phyloP scores from a whole-genome alignment of 176 grass and related monocot genomes.

The Musa beccarii region DNA sequence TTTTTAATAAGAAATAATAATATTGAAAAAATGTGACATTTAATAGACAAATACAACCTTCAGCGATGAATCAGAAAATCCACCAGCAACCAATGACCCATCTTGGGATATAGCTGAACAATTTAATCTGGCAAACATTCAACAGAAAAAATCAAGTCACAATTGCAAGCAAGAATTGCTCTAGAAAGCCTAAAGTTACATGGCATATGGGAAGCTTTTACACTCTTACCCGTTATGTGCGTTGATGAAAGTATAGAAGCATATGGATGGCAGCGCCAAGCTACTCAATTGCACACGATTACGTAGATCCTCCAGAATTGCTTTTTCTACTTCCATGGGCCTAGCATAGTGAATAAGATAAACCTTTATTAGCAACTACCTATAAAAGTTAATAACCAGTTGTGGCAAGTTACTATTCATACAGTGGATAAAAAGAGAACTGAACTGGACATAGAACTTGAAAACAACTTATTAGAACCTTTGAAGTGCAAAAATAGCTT shows the following conservation, averaged over 20 bases:
- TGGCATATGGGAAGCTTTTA: neutral
- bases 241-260: slow-evolving; percentile 94
- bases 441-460: neutral
- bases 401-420: neutral
- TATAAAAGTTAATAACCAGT: neutral
- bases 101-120: slow-evolving; percentile 91
- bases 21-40: neutral
- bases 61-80: slow-evolving; percentile 96
- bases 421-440: neutral
- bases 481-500: neutral
- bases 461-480: neutral
- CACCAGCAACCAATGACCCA: slow-evolving; percentile 89
- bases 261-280: slow-evolving; percentile 78
- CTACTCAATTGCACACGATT: slow-evolving; percentile 80
- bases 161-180: slow-evolving; percentile 1
- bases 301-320: slow-evolving; percentile 68
- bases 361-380: neutral
- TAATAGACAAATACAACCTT: slow-evolving; percentile 49
- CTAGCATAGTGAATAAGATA: slow-evolving; percentile 40
- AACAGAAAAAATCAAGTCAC: slow-evolving; percentile 18
- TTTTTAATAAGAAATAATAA: slow-evolving; percentile 8
- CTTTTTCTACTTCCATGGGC: slow-evolving; percentile 73
- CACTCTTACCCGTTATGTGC: slow-evolving; percentile 79
- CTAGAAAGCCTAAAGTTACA: neutral
- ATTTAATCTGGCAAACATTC: slow-evolving; percentile 57